phyloP scores from a whole-genome alignment of 441 rosid genomes.

The Pelargonium australe region DNA sequence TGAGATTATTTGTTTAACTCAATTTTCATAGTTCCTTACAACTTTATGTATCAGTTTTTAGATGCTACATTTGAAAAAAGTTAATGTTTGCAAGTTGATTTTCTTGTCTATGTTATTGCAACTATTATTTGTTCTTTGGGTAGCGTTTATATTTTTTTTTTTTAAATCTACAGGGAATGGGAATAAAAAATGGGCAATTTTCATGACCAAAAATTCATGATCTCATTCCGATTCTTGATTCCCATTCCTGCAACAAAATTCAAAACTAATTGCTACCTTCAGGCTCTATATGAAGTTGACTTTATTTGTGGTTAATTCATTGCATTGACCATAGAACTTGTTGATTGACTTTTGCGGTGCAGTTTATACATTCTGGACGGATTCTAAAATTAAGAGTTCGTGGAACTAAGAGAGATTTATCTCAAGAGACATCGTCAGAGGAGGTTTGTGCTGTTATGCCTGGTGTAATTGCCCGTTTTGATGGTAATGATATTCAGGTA shows the following conservation, averaged over 20 bases:
- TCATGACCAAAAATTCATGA: no score
- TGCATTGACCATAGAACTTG: slow-evolving; percentile 9
- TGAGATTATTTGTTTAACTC: not conserved
- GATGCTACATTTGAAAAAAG: not conserved
- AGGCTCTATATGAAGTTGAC: not conserved
- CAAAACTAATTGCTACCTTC: no score
- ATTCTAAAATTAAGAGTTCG: slow-evolving; percentile 62
- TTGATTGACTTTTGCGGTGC: slow-evolving; percentile 12
- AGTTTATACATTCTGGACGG: slow-evolving; percentile 61
- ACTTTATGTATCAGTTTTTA: not conserved
- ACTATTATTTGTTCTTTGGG: not conserved
- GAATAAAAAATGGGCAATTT: no score
- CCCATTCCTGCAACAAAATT: no score
- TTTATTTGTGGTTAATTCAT: not conserved
- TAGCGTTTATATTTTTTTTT: not conserved
- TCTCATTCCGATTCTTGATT: no score
- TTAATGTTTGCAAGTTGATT: not conserved
- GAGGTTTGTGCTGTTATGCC: slow-evolving; percentile 71
- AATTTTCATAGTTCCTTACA: not conserved
- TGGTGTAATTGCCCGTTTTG: slow-evolving; percentile 81
- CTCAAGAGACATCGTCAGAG: slow-evolving; percentile 45
- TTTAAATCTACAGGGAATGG: no score
- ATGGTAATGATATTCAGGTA: slow-evolving; percentile 70
- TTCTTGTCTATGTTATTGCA: not conserved
- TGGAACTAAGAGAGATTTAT: slow-evolving; percentile 59